Evolutionary conservation across 2,329 filamentous ascomycete genomes (phyloP).

Genomic region (Cadophora malorum): DNA sequence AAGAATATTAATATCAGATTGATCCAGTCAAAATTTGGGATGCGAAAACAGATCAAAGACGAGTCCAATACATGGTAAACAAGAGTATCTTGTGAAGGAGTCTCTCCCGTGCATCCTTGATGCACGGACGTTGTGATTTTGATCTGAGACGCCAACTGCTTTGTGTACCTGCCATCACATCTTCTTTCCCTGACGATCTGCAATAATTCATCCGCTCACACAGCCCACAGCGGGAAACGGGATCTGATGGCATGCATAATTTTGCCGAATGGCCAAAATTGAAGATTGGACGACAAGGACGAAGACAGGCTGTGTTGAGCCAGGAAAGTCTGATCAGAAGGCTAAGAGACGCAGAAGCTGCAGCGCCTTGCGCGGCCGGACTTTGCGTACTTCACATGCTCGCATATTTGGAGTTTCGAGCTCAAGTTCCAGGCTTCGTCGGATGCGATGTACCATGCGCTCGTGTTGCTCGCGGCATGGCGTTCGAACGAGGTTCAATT

Average conservation of each 20-base stretch:
- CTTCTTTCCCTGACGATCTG: constrained; percentile 22
- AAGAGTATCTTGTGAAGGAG: not conserved
- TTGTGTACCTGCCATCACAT: constrained; percentile 21
- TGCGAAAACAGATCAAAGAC: not conserved
- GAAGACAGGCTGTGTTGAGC: constrained; percentile 5
- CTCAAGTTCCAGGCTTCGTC: not conserved
- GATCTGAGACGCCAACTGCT: constrained; percentile 27
- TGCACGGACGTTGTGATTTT: constrained; percentile 26
- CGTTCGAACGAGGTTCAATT: not conserved
- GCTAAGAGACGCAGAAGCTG: not conserved
- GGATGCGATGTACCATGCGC: not conserved
- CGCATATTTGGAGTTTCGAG: not conserved
- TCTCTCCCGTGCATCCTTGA: constrained; percentile 5
- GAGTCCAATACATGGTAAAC: constrained; percentile 1
- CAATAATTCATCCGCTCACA: constrained; percentile 20
- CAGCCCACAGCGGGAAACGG: constrained; percentile 22
- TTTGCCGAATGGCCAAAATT: not conserved
- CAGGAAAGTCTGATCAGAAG: not conserved
- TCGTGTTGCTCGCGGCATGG: not conserved
- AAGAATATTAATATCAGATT: not conserved
- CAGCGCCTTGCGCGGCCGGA: not conserved
- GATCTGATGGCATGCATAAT: constrained; percentile 10
- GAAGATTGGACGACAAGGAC: constrained; percentile 19
- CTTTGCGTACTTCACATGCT: constrained; percentile 5
- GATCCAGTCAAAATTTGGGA: not conserved